Evolutionary conservation across 306 rosid genomes (phyloP).

Genomic region (Begonia fuchsioides): DNA sequence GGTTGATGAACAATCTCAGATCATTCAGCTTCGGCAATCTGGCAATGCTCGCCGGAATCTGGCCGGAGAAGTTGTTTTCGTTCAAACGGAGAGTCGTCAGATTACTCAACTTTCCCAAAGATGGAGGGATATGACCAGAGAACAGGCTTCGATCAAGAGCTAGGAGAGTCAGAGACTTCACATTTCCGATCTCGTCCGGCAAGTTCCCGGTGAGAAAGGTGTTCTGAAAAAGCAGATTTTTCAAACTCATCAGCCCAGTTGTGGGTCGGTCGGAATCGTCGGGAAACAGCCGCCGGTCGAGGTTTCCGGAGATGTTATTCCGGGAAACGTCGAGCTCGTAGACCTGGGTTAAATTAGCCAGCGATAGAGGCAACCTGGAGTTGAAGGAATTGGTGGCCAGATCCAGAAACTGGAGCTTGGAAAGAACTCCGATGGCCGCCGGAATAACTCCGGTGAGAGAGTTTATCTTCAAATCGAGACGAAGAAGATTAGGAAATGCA

Average conservation of each 20-base stretch:
- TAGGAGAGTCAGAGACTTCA: constrained; percentile 19
- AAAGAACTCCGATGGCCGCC: constrained; percentile 22
- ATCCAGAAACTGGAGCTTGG: constrained; percentile 40
- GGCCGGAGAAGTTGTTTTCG: constrained; percentile 27
- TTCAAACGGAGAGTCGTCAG: constrained; percentile 20
- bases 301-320: constrained; percentile 24
- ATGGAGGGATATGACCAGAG: constrained; percentile 30
- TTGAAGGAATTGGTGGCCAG: constrained; percentile 31
- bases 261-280: constrained; percentile 10
- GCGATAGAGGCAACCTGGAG: constrained; percentile 38
- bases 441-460: constrained; percentile 34
- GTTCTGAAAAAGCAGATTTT: constrained; percentile 28
- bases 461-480: constrained; percentile 37
- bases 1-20: constrained; percentile 16
- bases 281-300: constrained; percentile 36
- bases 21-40: constrained; percentile 24
- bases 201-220: constrained; percentile 23
- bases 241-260: constrained; percentile 25
- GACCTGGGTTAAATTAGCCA: constrained; percentile 35
- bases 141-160: constrained; percentile 27
- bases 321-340: constrained; percentile 41
- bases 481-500: constrained; percentile 35
- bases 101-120: constrained; percentile 31
- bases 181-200: constrained; percentile 42
- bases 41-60: constrained; percentile 28